These are phyloP conservation scores for Juglanconis oblonga DNA, from an alignment of 2,329 filamentous ascomycete species.

Conservation along the genomic window DNA sequence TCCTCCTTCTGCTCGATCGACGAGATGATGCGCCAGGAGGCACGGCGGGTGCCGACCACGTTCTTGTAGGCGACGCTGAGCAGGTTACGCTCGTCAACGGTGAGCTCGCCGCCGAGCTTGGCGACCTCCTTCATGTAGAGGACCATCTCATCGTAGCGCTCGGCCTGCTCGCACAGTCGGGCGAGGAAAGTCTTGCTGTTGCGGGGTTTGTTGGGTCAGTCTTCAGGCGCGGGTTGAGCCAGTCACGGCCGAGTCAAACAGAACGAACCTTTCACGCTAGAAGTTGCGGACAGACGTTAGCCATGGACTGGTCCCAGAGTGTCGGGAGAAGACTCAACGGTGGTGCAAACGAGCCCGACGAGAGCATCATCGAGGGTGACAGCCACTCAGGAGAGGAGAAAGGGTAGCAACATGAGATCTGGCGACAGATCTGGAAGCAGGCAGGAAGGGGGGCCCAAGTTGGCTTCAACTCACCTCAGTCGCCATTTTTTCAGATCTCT, in stretches of 20 bases:
- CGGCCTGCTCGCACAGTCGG: slow-evolving; percentile 99
- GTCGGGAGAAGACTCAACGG: not conserved
- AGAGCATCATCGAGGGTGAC: not conserved
- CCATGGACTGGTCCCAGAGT: slow-evolving; percentile 5
- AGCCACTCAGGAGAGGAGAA: not conserved
- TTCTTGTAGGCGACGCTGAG: slow-evolving; percentile 99
- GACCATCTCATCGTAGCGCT: slow-evolving; percentile 99
- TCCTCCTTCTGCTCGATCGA: slow-evolving; percentile 99
- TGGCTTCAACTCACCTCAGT: slow-evolving; percentile 26
- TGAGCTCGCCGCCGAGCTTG: slow-evolving; percentile 77
- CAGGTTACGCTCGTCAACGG: slow-evolving; percentile 96
- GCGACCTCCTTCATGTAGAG: slow-evolving; percentile 99
- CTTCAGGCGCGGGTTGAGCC: slow-evolving; percentile 18
- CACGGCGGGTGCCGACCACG: slow-evolving; percentile 95
- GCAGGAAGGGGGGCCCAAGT: slow-evolving; percentile 1
- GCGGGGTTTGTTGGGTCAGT: slow-evolving; percentile 30
- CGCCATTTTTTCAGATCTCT: slow-evolving; percentile 26
- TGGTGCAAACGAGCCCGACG: not conserved
- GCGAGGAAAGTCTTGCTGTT: slow-evolving; percentile 98
- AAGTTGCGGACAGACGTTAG: slow-evolving; percentile 21
- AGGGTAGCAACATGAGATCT: not conserved
- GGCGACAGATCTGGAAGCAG: not conserved
- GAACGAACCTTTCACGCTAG: slow-evolving; percentile 31
- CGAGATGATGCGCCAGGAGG: slow-evolving; percentile 98
- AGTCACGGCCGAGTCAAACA: slow-evolving; percentile 6